These are phyloP conservation scores for Termitomyces sp. DNA, from an alignment of 768 basidiomycete genomes.

Conservation along the genomic window DNA sequence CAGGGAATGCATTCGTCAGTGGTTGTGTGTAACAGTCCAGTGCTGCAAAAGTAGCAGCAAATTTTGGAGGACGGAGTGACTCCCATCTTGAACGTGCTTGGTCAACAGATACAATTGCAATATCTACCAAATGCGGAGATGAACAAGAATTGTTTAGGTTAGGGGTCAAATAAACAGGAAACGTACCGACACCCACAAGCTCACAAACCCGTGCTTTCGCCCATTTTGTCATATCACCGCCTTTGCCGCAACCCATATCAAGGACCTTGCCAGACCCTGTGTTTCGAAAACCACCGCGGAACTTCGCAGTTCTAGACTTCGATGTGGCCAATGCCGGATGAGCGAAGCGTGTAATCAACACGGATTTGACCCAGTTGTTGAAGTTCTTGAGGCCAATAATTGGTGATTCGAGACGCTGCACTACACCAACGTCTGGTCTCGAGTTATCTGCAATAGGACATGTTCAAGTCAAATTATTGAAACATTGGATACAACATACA, in stretches of 20 bases:
- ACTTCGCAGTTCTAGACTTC: constrained; percentile 21
- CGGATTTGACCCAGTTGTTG: constrained; percentile 99
- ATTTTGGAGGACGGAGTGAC: constrained; percentile 43
- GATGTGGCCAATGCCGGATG: constrained; percentile 52
- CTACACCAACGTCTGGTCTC: constrained; percentile 86
- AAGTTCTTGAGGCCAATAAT: constrained; percentile 97
- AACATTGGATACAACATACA: constrained; percentile 46
- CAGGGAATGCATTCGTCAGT: constrained; percentile 63
- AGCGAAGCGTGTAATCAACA: constrained; percentile 87
- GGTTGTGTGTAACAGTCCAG: constrained; percentile 84
- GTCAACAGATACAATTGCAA: constrained; percentile 81
- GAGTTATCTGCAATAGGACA: constrained; percentile 64
- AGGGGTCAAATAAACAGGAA: constrained; percentile 2
- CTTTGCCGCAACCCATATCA: constrained; percentile 98
- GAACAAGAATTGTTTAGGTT: neutral
- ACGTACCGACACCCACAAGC: constrained; percentile 74
- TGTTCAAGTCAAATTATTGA: neutral
- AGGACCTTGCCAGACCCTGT: constrained; percentile 67
- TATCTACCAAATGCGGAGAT: constrained; percentile 45
- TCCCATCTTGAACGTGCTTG: constrained; percentile 81
- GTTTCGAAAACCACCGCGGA: constrained; percentile 21
- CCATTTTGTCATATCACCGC: constrained; percentile 97
- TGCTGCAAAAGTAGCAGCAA: constrained; percentile 77
- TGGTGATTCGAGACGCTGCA: constrained; percentile 80
- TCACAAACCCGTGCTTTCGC: constrained; percentile 76